Evolutionary conservation across 345 rosid species (phyloP), one percentile per base, ranked within the genome.

Genomic region (Eucalyptus coolabah): DNA sequence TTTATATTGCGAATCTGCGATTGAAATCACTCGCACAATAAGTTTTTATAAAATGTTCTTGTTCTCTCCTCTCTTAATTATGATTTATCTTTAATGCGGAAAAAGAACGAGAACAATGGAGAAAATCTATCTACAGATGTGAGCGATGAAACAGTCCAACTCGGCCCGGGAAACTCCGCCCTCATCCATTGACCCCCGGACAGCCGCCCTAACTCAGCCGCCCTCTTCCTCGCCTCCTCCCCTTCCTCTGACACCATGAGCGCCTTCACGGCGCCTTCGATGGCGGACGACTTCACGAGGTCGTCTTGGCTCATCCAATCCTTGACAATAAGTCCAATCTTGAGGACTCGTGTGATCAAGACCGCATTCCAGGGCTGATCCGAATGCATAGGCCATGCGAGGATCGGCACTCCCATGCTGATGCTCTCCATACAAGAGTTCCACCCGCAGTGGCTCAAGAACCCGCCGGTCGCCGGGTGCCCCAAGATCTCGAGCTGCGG

Each of bases 401-500:
- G 95, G 1, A 94, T 91, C 1, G 97, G 97, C 7, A 94, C 95
- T 47, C 96, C 97, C 96, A 93, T 94, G 77, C 89, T 93, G 8
- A 94, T 94, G 86, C 97, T 95, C 89, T 95, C 96, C 95, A 95
- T 91, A 89, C 96, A 93, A n/a, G 97, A 95, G 86, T 95, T 95
- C 97, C 97, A 95, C 11, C 96, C 97, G 53, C 97, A 95, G 47
- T 95, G 95, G 89, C 95, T 94, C 88, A 95, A 88, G 63, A 95
- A 95, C 21, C 95, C 95, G 6, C 95, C 94, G 1, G 91, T 91
- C 42, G 95, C 91, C 5, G 51, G 87, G 87, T 95, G 96, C 19
- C 91, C 94, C 40, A 95, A 89, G 49, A 95, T 94, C 89, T 94
- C 96, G 4, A 94, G 89, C 60, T 95, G 97, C 1, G 96, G 97